phyloP scores from a whole-genome alignment of 345 rosid genomes.

The Ceriops decandra region DNA sequence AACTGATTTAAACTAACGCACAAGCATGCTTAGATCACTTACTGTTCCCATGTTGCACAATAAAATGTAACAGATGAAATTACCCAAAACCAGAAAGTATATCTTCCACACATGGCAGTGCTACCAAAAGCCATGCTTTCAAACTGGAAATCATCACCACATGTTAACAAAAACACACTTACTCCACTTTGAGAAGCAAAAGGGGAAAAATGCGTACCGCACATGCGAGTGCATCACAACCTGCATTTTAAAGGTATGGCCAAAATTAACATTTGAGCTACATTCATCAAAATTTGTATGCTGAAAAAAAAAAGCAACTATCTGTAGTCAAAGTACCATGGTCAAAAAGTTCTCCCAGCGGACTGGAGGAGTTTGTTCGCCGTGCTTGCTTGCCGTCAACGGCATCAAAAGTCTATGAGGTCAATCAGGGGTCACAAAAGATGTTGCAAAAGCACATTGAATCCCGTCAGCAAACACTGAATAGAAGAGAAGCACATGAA shows the following conservation, averaged over 20 bases:
- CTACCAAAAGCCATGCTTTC: constrained; percentile 87
- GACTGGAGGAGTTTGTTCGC: constrained; percentile 81
- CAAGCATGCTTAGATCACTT: constrained; percentile 30
- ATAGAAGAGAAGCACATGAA: neutral
- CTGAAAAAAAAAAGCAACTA: neutral
- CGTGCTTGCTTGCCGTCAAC: constrained; percentile 99
- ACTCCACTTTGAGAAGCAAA: constrained; percentile 2
- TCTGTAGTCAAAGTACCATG: constrained; percentile 50
- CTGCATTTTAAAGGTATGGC: constrained; percentile 41
- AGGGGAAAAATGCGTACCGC: constrained; percentile 56
- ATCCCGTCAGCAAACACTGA: neutral
- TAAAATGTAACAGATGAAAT: constrained; percentile 91
- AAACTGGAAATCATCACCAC: constrained; percentile 41
- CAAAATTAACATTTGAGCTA: constrained; percentile 12
- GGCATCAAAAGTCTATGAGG: constrained; percentile 86
- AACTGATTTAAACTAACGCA: neutral
- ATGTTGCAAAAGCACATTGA: constrained; percentile 1
- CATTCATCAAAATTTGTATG: neutral
- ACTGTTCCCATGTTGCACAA: constrained; percentile 98
- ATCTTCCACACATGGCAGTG: constrained; percentile 93
- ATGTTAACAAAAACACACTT: constrained; percentile 8
- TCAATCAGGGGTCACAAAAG: constrained; percentile 1
- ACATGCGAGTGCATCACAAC: constrained; percentile 99
- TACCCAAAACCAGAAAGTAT: constrained; percentile 91
- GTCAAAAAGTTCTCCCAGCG: constrained; percentile 92